Conservation (phyloP, 495 filamentous ascomycete genomes). For the Penicillium chermesinum region DNA sequence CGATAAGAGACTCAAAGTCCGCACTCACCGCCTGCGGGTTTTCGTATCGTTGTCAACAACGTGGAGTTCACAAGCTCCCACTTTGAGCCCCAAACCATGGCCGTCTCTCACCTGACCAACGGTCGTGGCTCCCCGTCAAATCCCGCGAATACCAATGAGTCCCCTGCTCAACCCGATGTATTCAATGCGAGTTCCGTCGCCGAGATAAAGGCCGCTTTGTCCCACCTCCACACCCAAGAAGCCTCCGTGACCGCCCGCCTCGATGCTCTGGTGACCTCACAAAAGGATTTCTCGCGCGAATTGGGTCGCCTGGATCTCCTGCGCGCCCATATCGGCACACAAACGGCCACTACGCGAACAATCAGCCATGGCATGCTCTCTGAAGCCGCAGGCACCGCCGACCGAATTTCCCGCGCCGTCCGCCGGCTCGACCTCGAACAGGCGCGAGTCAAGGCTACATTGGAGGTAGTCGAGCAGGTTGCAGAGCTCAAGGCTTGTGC, state of each 20-base stretch:
- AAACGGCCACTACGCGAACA: slow-evolving; percentile 74
- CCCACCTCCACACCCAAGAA: slow-evolving; percentile 70
- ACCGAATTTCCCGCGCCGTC: slow-evolving; percentile 78
- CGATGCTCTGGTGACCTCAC: slow-evolving; percentile 67
- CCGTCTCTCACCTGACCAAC: slow-evolving; percentile 7
- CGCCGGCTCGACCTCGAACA: slow-evolving; percentile 85
- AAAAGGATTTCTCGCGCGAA: slow-evolving; percentile 77
- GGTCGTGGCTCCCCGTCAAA: slow-evolving; percentile 28
- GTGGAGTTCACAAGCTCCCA: neutral
- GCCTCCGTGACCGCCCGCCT: slow-evolving; percentile 66
- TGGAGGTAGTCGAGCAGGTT: slow-evolving; percentile 92
- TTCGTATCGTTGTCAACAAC: neutral
- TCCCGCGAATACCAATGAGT: slow-evolving; percentile 5
- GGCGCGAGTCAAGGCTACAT: slow-evolving; percentile 77
- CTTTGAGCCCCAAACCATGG: slow-evolving; percentile 16
- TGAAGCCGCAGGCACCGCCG: slow-evolving; percentile 77
- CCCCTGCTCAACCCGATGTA: slow-evolving; percentile 41
- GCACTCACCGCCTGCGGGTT: slow-evolving; percentile 2
- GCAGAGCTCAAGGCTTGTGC: slow-evolving; percentile 94
- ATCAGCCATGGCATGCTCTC: slow-evolving; percentile 88
- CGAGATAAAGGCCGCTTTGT: slow-evolving; percentile 72
- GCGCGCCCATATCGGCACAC: slow-evolving; percentile 80
- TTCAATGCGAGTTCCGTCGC: slow-evolving; percentile 65
- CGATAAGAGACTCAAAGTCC: neutral
- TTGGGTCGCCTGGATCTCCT: slow-evolving; percentile 84